Conservation (phyloP, 2,329 filamentous ascomycete species). For the Diaporthe caulivora region DNA sequence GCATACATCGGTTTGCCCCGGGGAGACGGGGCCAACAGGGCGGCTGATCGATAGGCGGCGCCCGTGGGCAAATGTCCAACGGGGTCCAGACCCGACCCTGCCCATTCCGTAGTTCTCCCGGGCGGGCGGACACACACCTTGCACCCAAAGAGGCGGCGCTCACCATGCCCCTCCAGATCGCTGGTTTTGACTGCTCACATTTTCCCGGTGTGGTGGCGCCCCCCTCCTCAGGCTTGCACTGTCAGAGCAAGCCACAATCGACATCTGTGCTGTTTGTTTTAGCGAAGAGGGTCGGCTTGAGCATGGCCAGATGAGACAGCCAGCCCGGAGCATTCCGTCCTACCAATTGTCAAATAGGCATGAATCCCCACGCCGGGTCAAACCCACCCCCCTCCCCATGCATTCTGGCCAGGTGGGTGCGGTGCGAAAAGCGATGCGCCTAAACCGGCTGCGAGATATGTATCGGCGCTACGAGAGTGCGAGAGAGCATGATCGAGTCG, state of each 20-base stretch:
- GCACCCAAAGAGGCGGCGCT: neutral
- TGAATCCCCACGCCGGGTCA: neutral
- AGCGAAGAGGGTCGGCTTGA: neutral
- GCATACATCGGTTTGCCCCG: slow-evolving; percentile 24
- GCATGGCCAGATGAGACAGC: neutral
- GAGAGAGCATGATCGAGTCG: neutral
- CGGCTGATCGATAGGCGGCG: slow-evolving; percentile 20
- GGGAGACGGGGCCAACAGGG: neutral
- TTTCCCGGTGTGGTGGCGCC: neutral
- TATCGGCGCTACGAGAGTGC: slow-evolving; percentile 2
- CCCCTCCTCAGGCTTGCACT: neutral
- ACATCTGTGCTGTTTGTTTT: neutral
- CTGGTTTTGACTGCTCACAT: slow-evolving; percentile 9
- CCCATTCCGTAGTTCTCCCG: neutral
- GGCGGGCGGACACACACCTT: neutral
- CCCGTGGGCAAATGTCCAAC: slow-evolving; percentile 11
- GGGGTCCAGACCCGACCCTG: slow-evolving; percentile 15
- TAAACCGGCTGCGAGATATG: neutral
- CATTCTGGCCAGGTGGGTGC: neutral
- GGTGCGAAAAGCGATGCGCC: neutral
- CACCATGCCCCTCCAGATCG: neutral
- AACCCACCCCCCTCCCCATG: neutral
- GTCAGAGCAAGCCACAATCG: slow-evolving; percentile 25
- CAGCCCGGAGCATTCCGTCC: neutral
- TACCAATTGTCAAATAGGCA: neutral